Conservation (phyloP, 805 yeast genomes). For the Priceomyces haplophilus region DNA sequence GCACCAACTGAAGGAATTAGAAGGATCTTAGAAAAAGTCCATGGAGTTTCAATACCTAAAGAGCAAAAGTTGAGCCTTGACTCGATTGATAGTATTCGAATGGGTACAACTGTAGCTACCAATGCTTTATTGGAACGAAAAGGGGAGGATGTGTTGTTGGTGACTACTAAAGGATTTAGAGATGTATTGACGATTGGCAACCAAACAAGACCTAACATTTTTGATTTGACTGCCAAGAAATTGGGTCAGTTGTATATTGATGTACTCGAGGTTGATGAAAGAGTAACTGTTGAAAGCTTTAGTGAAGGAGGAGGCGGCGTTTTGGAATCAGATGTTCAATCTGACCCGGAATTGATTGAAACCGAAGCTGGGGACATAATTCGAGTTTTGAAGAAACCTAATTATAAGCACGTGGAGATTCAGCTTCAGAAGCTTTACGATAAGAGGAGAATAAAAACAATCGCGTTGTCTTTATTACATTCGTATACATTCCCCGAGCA, state of each 20-base stretch:
- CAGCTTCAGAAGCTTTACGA: constrained; percentile 22
- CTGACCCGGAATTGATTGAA: constrained; percentile 29
- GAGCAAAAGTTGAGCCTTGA: constrained; percentile 44
- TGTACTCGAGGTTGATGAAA: constrained; percentile 80
- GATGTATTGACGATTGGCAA: constrained; percentile 81
- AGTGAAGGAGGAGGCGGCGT: constrained; percentile 59
- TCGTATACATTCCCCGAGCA: constrained; percentile 34
- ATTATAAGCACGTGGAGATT: constrained; percentile 15
- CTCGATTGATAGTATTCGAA: constrained; percentile 61
- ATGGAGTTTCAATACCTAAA: constrained; percentile 42
- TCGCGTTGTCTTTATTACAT: constrained; percentile 34
- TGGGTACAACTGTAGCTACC: constrained; percentile 94
- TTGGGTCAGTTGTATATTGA: constrained; percentile 66
- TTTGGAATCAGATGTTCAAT: constrained; percentile 8
- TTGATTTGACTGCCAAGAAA: constrained; percentile 69
- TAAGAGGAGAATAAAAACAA: constrained; percentile 17
- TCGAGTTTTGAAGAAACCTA: constrained; percentile 24
- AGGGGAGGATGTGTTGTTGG: constrained; percentile 78
- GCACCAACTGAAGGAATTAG: constrained; percentile 93
- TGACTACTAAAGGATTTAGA: constrained; percentile 82
- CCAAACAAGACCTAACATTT: constrained; percentile 84
- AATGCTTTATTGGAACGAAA: constrained; percentile 87
- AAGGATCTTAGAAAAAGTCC: constrained; percentile 62
- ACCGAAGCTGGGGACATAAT: constrained; percentile 26
- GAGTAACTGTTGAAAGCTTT: constrained; percentile 72